Evolutionary conservation across 1,139 yeast genomes (phyloP).

Genomic region (Taiozyma sp.): DNA sequence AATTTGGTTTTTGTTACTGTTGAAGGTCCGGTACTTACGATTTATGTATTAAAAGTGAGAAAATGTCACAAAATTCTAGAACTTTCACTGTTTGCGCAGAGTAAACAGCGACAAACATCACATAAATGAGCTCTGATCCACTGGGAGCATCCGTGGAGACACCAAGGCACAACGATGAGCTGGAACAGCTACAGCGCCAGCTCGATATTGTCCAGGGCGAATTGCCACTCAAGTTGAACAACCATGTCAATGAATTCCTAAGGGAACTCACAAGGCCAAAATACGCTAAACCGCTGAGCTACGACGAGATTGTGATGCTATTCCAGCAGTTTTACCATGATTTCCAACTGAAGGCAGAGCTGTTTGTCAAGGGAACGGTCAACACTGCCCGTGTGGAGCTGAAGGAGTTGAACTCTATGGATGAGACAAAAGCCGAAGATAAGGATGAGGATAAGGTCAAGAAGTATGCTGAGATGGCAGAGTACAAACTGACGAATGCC

Average conservation of each 20-base stretch:
- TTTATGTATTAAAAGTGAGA: not conserved
- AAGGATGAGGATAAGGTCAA: conserved; percentile 1
- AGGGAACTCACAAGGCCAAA: conserved; percentile 51
- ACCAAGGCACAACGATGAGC: not conserved
- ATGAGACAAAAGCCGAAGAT: conserved; percentile 3
- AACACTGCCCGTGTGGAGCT: conserved; percentile 5
- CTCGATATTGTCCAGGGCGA: not conserved
- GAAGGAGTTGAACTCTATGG: conserved; percentile 4
- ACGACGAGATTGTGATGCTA: conserved; percentile 45
- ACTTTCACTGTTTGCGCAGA: not conserved
- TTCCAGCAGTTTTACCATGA: conserved; percentile 47
- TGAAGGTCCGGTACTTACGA: not conserved
- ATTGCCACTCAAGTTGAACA: conserved; percentile 8
- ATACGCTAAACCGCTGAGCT: conserved; percentile 47
- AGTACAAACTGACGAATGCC: conserved; percentile 10
- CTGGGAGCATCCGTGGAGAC: not conserved
- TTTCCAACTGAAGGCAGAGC: conserved; percentile 8
- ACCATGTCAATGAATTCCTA: conserved; percentile 30
- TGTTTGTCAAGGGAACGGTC: conserved; percentile 14
- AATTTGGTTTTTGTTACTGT: not conserved
- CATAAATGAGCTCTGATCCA: conserved; percentile 5
- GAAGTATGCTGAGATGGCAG: conserved; percentile 15
- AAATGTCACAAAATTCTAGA: not conserved
- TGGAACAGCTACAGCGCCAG: not conserved
- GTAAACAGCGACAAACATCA: not conserved